Percentiles rank a stretch among this genome's conserved stretches.
phyloP scores from a whole-genome alignment of 345 rosid species.

The Excoecaria agallocha region DNA sequence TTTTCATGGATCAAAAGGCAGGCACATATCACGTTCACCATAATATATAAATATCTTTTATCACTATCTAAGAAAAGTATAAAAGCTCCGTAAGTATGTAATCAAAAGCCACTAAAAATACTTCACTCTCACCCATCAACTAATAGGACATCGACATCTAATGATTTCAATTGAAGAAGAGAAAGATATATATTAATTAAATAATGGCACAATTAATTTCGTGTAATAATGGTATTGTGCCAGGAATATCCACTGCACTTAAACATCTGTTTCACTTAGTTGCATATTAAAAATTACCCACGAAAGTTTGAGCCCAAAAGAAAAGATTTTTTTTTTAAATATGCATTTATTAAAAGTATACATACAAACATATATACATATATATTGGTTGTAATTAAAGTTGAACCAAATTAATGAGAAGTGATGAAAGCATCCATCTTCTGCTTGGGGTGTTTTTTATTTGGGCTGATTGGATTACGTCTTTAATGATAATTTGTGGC shows the following conservation, averaged over 20 bases:
- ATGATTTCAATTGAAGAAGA: not conserved
- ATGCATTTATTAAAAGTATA: too few relatives aligned
- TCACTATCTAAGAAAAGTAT: too few relatives aligned
- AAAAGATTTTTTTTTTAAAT: too few relatives aligned
- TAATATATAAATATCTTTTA: too few relatives aligned
- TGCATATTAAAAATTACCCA: not conserved
- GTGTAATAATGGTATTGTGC: conserved; percentile 3
- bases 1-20: too few relatives aligned
- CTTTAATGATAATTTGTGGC: conserved; percentile 17
- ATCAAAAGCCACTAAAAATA: too few relatives aligned
- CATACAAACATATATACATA: too few relatives aligned
- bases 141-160: not conserved
- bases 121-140: not conserved
- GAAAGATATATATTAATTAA: not conserved
- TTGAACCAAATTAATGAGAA: conserved; percentile 4
- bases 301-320: not conserved
- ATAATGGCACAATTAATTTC: too few relatives aligned
- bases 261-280: not conserved
- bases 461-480: conserved; percentile 24
- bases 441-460: not conserved
- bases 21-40: too few relatives aligned
- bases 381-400: not conserved
- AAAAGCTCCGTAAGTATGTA: too few relatives aligned
- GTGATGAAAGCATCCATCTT: conserved; percentile 17
- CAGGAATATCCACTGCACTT: conserved; percentile 22